A percentile compares a stretch with the other conserved stretches of the same genome.
phyloP scores from a whole-genome alignment of 805 yeast species.

The Ogataea trehaloabstinens region DNA sequence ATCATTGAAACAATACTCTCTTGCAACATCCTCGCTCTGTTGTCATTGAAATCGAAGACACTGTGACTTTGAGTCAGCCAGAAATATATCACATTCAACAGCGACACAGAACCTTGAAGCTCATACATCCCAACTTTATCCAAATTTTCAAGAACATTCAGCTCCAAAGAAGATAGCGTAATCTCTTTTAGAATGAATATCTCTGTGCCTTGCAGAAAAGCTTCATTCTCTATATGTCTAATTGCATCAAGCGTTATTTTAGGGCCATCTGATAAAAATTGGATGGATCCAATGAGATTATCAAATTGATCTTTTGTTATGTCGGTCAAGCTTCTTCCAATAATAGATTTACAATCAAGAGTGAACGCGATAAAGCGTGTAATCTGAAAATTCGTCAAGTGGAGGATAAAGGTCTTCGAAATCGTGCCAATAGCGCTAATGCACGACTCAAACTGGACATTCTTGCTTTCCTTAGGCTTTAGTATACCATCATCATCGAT shows the following conservation, averaged over 20 bases:
- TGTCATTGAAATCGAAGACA: slow-evolving; percentile 3
- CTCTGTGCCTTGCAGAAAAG: slow-evolving; percentile 13
- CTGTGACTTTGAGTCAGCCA: slow-evolving; percentile 19
- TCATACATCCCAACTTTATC: slow-evolving; percentile 21
- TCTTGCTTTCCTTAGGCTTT: slow-evolving; percentile 31
- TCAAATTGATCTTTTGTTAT: slow-evolving; percentile 21
- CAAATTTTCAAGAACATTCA: slow-evolving; percentile 12
- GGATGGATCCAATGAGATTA: slow-evolving; percentile 21
- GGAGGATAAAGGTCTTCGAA: slow-evolving; percentile 15
- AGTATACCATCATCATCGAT: slow-evolving; percentile 17
- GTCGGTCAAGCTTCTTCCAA: slow-evolving; percentile 39
- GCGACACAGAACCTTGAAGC: slow-evolving; percentile 21
- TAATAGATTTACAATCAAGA: slow-evolving; percentile 23
- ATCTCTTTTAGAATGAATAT: slow-evolving; percentile 15
- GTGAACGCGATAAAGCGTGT: slow-evolving; percentile 21
- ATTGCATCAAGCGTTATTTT: slow-evolving; percentile 7
- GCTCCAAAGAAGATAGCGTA: slow-evolving; percentile 13
- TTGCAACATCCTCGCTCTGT: slow-evolving; percentile 8
- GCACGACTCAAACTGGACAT: slow-evolving; percentile 15
- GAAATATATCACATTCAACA: slow-evolving; percentile 23
- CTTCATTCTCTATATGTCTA: slow-evolving; percentile 7
- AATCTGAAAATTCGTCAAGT: slow-evolving; percentile 11
- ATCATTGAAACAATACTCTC: slow-evolving; percentile 21
- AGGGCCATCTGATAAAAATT: slow-evolving; percentile 17
- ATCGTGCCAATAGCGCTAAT: slow-evolving; percentile 15